Evolutionary conservation across 139 green algal species (phyloP), one percentile per base, ranked within the genome.

Genomic region (Spirogloea muscicola): DNA sequence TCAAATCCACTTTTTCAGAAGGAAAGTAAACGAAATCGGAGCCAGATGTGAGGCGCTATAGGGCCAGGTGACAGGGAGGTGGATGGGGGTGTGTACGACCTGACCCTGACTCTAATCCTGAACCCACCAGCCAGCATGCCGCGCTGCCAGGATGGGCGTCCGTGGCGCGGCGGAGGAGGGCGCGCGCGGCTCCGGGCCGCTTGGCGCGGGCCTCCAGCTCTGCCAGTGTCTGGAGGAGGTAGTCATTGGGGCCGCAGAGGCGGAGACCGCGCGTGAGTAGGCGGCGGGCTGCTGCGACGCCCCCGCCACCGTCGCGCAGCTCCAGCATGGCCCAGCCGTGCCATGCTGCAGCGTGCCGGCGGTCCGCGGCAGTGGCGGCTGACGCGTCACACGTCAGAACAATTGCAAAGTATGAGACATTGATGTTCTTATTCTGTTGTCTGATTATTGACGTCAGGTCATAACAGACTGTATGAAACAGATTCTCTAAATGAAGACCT

Each of bases 311-410:
- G 67, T 94, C 62, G 13, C 58, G 58, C 85, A 91, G 91, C 84
- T 98, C 94, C 72, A 98, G 85, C 79, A 94, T 85, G 6, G 93
- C 94, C 94, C 94, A 98, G 49, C 91, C 93, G 82, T 98, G 94
- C 89, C 91, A 98, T 0, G 93, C 90, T 3, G 92, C 91, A 25
- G 89, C 91, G 69, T 98, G 94, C 57, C 65, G 74, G 21, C 79
- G 65, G 73, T 94, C 84, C 38, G 93, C 93, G 42, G 93, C 89
- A 5, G 91, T 84, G 0, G 94, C 94, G 0, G 74, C 46, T 31
- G 21, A n/a, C n/a, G n/a, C n/a, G n/a, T n/a, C n/a, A n/a, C n/a
- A n/a, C n/a, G n/a, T n/a, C n/a, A n/a, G n/a, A n/a, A n/a, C n/a
- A n/a, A n/a, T n/a, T n/a, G n/a, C n/a, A n/a, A n/a, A n/a, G n/a